Evolutionary conservation across 2,329 filamentous ascomycete species (phyloP).

Genomic region (Scedosporium minutisporum): DNA sequence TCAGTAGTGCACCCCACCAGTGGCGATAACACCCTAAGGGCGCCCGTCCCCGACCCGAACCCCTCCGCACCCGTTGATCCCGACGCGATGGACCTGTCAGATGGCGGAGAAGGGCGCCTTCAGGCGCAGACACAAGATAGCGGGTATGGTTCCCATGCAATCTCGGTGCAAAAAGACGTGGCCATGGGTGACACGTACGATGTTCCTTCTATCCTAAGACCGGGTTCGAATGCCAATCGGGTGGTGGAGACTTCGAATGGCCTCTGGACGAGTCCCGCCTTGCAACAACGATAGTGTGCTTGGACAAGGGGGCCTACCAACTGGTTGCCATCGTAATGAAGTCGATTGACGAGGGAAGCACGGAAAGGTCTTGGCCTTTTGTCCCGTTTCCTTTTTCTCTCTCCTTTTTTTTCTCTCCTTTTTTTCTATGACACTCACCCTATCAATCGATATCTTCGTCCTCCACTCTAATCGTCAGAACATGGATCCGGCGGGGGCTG

Average conservation of each 20-base stretch:
- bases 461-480: too few relatives aligned
- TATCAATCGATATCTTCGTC: too few relatives aligned
- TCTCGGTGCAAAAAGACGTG: constrained; percentile 28
- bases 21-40: constrained; percentile 30
- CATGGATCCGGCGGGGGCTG: too few relatives aligned
- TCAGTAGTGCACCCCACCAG: constrained; percentile 48
- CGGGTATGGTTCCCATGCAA: constrained; percentile 35
- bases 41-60: not conserved
- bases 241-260: constrained; percentile 56
- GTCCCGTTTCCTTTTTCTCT: not conserved
- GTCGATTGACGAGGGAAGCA: not conserved
- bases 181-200: constrained; percentile 35
- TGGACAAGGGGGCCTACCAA: not conserved
- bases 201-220: constrained; percentile 43
- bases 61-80: constrained; percentile 6
- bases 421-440: too few relatives aligned
- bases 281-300: constrained; percentile 12
- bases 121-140: constrained; percentile 31
- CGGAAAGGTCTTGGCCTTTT: not conserved
- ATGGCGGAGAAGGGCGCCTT: constrained; percentile 35
- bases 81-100: constrained; percentile 21
- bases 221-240: constrained; percentile 44
- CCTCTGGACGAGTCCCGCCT: constrained; percentile 39
- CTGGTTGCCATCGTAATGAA: not conserved
- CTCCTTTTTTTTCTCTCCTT: not conserved